Base-by-base conservation (phyloP, 2,329 filamentous ascomycete genomes). In the Aspergillus awamori region DNA sequence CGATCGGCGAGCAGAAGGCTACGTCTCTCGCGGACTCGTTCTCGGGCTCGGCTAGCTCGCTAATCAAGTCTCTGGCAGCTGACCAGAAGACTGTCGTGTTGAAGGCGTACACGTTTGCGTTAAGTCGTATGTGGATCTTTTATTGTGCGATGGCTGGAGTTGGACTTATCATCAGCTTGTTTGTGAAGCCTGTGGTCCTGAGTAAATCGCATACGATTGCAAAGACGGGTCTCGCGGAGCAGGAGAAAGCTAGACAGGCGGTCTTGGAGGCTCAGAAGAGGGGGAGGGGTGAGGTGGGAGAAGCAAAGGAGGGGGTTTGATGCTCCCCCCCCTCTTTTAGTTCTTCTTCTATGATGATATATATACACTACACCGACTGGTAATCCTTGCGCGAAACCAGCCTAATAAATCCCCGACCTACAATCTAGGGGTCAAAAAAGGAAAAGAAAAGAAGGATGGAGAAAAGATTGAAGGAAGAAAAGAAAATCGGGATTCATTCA, bases 291-390 rank as follows among this genome's bases (percentile, higher is more conserved):
- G 64, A 93, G 84, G 73, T 89, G 4, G 11, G 11, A 85, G 64
- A 88, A 89, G 69, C 89, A 86, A 69, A 91, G 88, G 57, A 66
- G 55, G 59, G 15, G 8, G 64, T 63, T 15, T 67, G 54, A 36
- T 4, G 11, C 33, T 13, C 11, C 33, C 33, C 2, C 11, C 5
- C 10, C 8, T 30, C 20, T 20, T 45, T 36, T n/a, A 20, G n/a
- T 17, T 47, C 5, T 20, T 20, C 20, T 20, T 20, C 15, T 28
- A 4, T 36, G 51, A 5, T 26, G 20, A 8, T 26, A 47, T 15
- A 10, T 17, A 26, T 7, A 7, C 7, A 7, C 26, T 7, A 26
- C 26, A 5, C 4, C 6, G 6, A 5, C 26, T 26, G 26, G 26
- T 26, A 20, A 2, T 20, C 20, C 20, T 20, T 20, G 20, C 20